Evolutionary conservation across 805 yeast species (phyloP).

Genomic region (Kluyveromyces aestuarii): DNA sequence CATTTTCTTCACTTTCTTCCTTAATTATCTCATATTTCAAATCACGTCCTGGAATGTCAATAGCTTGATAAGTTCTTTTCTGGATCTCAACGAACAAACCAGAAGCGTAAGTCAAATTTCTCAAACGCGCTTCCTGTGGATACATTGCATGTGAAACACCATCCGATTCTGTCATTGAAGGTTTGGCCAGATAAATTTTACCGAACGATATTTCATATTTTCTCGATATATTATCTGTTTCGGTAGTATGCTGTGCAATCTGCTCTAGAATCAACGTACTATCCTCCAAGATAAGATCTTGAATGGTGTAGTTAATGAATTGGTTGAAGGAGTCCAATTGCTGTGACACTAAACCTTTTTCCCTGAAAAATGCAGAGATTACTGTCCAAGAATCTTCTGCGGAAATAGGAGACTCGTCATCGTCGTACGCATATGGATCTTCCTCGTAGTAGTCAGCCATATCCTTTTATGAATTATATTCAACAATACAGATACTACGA

Average conservation of each 20-base stretch:
- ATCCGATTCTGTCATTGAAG: slow-evolving; percentile 98
- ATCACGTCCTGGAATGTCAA: slow-evolving; percentile 58
- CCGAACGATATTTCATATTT: slow-evolving; percentile 97
- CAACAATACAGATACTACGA: slow-evolving; percentile 1
- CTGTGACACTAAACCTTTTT: slow-evolving; percentile 94
- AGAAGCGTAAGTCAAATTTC: slow-evolving; percentile 93
- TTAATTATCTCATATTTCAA: slow-evolving; percentile 45
- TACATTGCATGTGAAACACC: slow-evolving; percentile 99
- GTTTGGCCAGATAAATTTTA: slow-evolving; percentile 90
- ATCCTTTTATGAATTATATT: background rate
- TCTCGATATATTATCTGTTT: slow-evolving; percentile 80
- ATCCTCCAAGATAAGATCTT: slow-evolving; percentile 94
- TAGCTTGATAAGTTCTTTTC: slow-evolving; percentile 76
- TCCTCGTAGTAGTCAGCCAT: slow-evolving; percentile 29
- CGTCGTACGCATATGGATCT: slow-evolving; percentile 69
- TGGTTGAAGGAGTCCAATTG: slow-evolving; percentile 98
- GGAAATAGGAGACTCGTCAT: slow-evolving; percentile 65
- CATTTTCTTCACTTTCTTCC: slow-evolving; percentile 46
- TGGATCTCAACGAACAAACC: slow-evolving; percentile 95
- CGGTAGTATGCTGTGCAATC: slow-evolving; percentile 94
- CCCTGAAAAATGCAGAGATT: slow-evolving; percentile 89
- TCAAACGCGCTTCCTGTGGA: slow-evolving; percentile 95
- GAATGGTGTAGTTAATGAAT: slow-evolving; percentile 92
- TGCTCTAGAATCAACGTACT: slow-evolving; percentile 90
- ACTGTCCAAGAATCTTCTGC: slow-evolving; percentile 99